Percentiles rank a stretch among this genome's conserved stretches.
Conservation (phyloP, 371 early-diverging fungal genomes). For the Mortierella sp. region DNA sequence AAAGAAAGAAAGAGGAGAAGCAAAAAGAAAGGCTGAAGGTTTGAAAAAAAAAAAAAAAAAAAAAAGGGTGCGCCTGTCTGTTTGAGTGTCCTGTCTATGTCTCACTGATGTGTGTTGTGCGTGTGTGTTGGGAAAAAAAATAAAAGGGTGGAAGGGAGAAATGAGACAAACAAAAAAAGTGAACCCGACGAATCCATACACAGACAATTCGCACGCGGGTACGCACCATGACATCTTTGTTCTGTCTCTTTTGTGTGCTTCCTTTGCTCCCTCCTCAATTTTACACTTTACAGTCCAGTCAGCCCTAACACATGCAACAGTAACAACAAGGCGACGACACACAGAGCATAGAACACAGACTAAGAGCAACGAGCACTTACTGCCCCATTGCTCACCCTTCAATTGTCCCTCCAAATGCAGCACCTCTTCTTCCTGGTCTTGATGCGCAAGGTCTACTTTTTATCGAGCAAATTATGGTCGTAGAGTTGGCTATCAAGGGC, state of each 20-base stretch:
- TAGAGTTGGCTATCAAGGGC: neutral
- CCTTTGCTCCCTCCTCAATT: neutral
- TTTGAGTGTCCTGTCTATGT: neutral
- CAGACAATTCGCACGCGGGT: conserved; percentile 1
- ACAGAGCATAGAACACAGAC: no score
- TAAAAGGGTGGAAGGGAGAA: neutral
- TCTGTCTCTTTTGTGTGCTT: neutral
- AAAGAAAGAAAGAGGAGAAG: neutral
- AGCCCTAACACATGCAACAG: neutral
- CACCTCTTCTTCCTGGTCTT: no score
- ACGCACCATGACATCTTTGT: conserved; percentile 8
- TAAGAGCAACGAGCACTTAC: no score
- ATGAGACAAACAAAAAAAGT: conserved; percentile 6
- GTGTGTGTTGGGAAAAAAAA: neutral
- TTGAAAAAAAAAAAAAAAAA: neutral
- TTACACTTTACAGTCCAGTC: neutral
- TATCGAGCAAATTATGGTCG: neutral
- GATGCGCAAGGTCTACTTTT: neutral
- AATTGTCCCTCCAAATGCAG: no score
- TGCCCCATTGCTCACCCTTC: no score
- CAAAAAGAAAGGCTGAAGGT: neutral
- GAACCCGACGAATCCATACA: conserved; percentile 7
- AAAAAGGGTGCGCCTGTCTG: neutral
- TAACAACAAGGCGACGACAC: no score
- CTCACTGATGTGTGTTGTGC: no score